Base-by-base conservation (phyloP, 257 asterid genomes). In the Lavandula angustifolia region DNA sequence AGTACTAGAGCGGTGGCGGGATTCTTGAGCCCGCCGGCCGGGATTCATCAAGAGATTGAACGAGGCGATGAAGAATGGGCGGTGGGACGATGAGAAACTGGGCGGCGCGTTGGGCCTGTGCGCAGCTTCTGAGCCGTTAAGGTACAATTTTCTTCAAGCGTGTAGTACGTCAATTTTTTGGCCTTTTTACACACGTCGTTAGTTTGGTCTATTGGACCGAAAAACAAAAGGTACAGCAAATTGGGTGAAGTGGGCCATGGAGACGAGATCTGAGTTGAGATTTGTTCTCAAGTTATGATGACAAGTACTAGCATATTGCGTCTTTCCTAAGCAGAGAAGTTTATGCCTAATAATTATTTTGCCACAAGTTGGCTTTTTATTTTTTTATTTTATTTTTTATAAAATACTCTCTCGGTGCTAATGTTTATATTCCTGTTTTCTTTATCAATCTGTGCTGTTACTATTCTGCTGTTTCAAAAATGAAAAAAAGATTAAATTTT, bases 41-140 rank as follows among this genome's bases (percentile, higher is more conserved):
- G 97, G 95, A 40, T 90, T 82, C 68, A 27, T 87, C 51, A n/a
- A 85, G 12, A 79, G 83, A 56, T 72, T 87, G 85, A 90, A 90
- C 56, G 83, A 60, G 18, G 83, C 61, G 5, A 69, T 87, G 89
- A 80, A 58, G 75, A 73, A 76, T 50, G 79, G 73, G 27, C 27
- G 27, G 7, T 87, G 92, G 92, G 68, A 66, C 41, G 90, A 90
- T 43, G 74, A 58, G 33, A 78, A 12, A 51, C 52, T 84, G 44
- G 81, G 70, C 17, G 69, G 68, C 13, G 80, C 75, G 27, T 50
- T 86, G 17, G 95, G 87, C 32, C 49, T 56, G 75, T 82, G 91
- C 69, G 57, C 69, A 54, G 27, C 6, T 35, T 17, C 70, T 7
- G 73, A 71, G 62, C 38, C 73, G 59, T 70, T 67, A 31, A 50